A percentile compares a stretch with the other conserved stretches of the same genome.
phyloP scores from a whole-genome alignment of 345 rosid genomes.

The Hypericum perforatum region DNA sequence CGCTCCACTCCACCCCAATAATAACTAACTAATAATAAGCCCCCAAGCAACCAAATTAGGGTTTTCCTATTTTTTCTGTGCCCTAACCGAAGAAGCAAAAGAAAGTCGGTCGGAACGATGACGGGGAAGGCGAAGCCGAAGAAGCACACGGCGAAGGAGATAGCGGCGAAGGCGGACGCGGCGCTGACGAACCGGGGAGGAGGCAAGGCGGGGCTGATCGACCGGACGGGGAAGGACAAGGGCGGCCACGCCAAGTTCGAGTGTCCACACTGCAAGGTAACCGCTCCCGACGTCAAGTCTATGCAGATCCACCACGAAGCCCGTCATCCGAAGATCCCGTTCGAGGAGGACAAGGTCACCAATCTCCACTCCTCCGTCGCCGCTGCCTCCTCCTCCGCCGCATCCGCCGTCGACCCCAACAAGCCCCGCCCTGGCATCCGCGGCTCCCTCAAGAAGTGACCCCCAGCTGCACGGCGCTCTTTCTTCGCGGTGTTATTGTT shows the following conservation, averaged over 20 bases:
- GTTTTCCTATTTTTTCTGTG: background rate
- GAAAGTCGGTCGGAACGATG: constrained; percentile 22
- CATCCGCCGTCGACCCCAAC: background rate
- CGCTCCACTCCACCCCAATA: background rate
- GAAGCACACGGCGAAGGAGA: constrained; percentile 98
- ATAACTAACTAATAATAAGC: background rate
- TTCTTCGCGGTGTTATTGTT: background rate
- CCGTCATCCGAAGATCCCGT: constrained; percentile 70
- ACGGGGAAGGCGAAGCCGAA: constrained; percentile 98
- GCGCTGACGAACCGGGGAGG: constrained; percentile 92
- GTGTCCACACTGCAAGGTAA: constrained; percentile 83
- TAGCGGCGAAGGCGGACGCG: constrained; percentile 75
- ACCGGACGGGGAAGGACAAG: constrained; percentile 55
- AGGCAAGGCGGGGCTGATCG: constrained; percentile 74
- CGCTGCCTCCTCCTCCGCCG: constrained; percentile 8
- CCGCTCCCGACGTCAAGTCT: constrained; percentile 65
- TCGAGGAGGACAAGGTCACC: constrained; percentile 51
- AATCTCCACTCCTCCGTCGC: constrained; percentile 40
- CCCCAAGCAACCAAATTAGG: background rate
- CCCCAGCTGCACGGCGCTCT: too few relatives aligned
- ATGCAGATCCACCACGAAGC: constrained; percentile 97
- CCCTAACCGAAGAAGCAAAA: background rate
- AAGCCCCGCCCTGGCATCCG: constrained; percentile 32
- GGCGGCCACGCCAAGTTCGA: constrained; percentile 93
- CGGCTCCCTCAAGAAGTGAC: constrained; percentile 41